Percentiles rank a stretch among this genome's conserved stretches.
Conservation (phyloP, 148 eudicot genomes). For the Persicaria maculosa region DNA sequence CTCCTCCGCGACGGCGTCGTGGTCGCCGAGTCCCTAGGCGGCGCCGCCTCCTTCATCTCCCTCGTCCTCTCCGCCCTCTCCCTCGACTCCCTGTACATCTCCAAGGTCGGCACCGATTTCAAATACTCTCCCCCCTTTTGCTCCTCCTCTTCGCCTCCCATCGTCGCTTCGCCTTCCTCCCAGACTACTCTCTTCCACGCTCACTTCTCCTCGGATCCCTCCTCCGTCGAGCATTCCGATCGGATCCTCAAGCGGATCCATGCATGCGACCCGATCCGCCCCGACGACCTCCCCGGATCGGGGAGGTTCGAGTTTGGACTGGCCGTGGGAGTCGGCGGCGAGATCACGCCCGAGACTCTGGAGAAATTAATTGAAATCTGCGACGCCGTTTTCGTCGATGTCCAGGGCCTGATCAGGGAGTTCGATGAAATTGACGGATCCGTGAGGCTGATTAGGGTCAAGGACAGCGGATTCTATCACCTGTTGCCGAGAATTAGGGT, state of each 20-base stretch:
- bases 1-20: slow-evolving; percentile 50
- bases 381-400: slow-evolving; percentile 66
- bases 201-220: slow-evolving; percentile 38
- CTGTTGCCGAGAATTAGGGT: slow-evolving; percentile 53
- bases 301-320: slow-evolving; percentile 51
- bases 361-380: slow-evolving; percentile 56
- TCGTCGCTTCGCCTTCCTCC: slow-evolving; percentile 32
- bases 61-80: slow-evolving; percentile 32
- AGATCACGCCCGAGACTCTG: slow-evolving; percentile 61
- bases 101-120: slow-evolving; percentile 79
- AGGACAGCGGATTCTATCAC: slow-evolving; percentile 41
- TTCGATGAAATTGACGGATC: slow-evolving; percentile 70
- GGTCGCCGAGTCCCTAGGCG: slow-evolving; percentile 72
- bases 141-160: slow-evolving; percentile 23
- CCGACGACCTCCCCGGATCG: slow-evolving; percentile 43
- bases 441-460: slow-evolving; percentile 42
- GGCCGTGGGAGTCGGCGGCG: slow-evolving; percentile 93
- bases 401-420: slow-evolving; percentile 67
- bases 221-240: slow-evolving; percentile 23
- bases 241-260: slow-evolving; percentile 61
- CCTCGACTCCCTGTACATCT: slow-evolving; percentile 33
- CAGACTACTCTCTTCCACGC: slow-evolving; percentile 78
- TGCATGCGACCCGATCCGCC: slow-evolving; percentile 58
- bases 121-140: slow-evolving; percentile 19
- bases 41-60: slow-evolving; percentile 90